Evolutionary conservation across 768 basidiomycete species (phyloP), one percentile per base, ranked within the genome.

Genomic region (Grammothele lineata): DNA sequence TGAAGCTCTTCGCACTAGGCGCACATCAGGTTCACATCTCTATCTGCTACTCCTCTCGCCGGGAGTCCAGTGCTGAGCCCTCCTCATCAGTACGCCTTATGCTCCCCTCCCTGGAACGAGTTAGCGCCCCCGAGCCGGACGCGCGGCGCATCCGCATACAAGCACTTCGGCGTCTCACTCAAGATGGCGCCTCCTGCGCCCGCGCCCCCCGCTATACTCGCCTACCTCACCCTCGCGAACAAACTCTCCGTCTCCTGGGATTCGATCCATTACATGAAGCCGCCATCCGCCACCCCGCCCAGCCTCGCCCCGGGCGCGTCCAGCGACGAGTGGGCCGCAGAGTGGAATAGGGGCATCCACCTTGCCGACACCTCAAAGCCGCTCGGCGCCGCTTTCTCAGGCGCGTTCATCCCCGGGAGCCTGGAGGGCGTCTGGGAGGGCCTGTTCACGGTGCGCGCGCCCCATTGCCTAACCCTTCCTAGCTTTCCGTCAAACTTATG

Each of bases 401-500:
- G 70, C 11, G 71, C 75, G 15, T 86, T 83, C 57, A 68, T 63
- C 23, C 77, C 81, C 3, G 85, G 87, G 39, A 86, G 83, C 48
- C 64, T 87, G 27, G 83, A 88, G 50, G 88, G 87, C 5, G 67
- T 81, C 12, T 91, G 87, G 87, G 88, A 91, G 62, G 87, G 87
- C 2, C 62, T 80, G 27, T 90, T 91, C 57, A 83, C 79, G 15
- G 87, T 87, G 57, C 51, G 80, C 67, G 30, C 22, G 24, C n/a
- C 26, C 24, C 12, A 19, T 38, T 17, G 10, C 24, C n/a, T n/a
- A 18, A 19, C 25, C 32, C n/a, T n/a, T n/a, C n/a, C n/a, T n/a
- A n/a, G n/a, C n/a, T n/a, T n/a, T n/a, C n/a, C n/a, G n/a, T n/a
- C n/a, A n/a, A n/a, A n/a, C n/a, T n/a, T n/a, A n/a, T n/a, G 30